Evolutionary conservation across 1,284 basidiomycete species (phyloP), one percentile per base, ranked within the genome.

Genomic region (Ceratobasidium sp.): DNA sequence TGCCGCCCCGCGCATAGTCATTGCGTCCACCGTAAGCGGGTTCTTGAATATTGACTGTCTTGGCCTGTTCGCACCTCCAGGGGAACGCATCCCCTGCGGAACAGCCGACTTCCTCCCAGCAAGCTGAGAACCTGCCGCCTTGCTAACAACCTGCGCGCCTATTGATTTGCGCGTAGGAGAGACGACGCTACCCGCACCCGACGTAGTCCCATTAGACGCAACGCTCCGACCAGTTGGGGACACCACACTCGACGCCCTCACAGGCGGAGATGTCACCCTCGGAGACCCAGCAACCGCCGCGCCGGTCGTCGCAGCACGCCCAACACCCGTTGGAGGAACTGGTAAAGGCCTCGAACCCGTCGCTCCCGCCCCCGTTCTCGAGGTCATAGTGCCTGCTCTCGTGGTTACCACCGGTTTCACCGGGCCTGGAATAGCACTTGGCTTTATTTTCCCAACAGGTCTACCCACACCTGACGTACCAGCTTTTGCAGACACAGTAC

Each of bases 1-100:
- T 44, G 69, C 69, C 16, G 54, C 44, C 32, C 57, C 69, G 4
- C 69, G 69, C 69, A 71, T 71, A 13, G 69, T 71, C 69, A 71
- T 71, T 1, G 46, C 69, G 41, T 71, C 69, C 30, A 61, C 32
- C 30, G 69, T 71, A 44, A 59, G 38, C 28, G 55, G 69, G 0
- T 43, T 7, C 30, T 21, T 61, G 57, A 71, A 71, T 21, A 71
- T 71, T 13, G 69, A 71, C 30, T 30, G 16, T 9, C 52, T 52
- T 18, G 54, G 43, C 54, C 32, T 44, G 23, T 11, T 8, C 41
- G n/a, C 41, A 11, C 46, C 30, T n/a, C 62, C 47, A 30, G 63
- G 50, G 3, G 63, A 55, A 7, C 38, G 63, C 7, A 18, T 38
- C n/a, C 50, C 55, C n/a, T 58, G 58, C 21, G 41, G n/a, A n/a